Conservation (phyloP, 2,329 filamentous ascomycete genomes). For the Neofusicoccum parvum region DNA sequence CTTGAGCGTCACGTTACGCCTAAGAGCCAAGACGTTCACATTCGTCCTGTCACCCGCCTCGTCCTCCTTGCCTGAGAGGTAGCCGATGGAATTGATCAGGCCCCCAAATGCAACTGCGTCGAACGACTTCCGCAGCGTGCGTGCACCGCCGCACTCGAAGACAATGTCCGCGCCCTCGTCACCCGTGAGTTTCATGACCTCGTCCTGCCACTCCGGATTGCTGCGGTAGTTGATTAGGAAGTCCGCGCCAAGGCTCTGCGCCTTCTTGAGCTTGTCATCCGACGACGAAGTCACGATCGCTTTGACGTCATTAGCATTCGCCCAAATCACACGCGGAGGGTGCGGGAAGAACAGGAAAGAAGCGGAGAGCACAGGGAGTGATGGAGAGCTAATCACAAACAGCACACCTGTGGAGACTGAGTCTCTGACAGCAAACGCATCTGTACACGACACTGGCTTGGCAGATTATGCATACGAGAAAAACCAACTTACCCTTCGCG, state of each 20-base stretch:
- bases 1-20: constrained; percentile 56
- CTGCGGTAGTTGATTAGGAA: constrained; percentile 64
- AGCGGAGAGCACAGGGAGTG: neutral
- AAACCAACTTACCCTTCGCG: constrained; percentile 32
- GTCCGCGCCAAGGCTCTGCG: constrained; percentile 60
- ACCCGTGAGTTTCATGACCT: constrained; percentile 52
- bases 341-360: neutral
- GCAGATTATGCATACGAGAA: neutral
- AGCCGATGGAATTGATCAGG: constrained; percentile 44
- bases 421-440: neutral
- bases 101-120: constrained; percentile 47
- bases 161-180: constrained; percentile 51
- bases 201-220: constrained; percentile 61
- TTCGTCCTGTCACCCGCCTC: constrained; percentile 57
- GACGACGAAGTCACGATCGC: constrained; percentile 44
- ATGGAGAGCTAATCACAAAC: neutral
- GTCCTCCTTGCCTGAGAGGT: constrained; percentile 58
- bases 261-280: constrained; percentile 35
- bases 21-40: constrained; percentile 59
- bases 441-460: neutral
- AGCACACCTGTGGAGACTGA: neutral
- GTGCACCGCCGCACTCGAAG: constrained; percentile 55
- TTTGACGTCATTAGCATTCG: constrained; percentile 18
- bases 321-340: neutral
- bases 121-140: constrained; percentile 51